These are phyloP conservation scores for Thielaviopsis musarum DNA, from an alignment of 2,329 filamentous ascomycete genomes.

Conservation along the genomic window DNA sequence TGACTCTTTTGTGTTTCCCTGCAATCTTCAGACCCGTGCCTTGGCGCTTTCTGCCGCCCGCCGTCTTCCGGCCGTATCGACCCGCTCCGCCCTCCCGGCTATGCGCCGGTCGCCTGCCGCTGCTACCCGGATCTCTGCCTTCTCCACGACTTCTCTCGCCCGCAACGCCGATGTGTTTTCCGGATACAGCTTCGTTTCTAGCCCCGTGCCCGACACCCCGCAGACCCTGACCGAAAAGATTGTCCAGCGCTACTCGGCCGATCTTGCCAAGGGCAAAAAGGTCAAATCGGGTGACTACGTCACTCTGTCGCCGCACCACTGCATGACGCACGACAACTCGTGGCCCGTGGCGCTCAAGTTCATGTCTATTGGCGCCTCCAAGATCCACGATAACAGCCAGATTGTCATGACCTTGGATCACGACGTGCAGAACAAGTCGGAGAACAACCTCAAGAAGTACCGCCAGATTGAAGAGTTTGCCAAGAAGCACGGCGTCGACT, in stretches of 20 bases:
- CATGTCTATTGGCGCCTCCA: slow-evolving; percentile 59
- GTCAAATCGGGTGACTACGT: slow-evolving; percentile 76
- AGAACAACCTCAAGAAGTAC: slow-evolving; percentile 72
- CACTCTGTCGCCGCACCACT: slow-evolving; percentile 34
- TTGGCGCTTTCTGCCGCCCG: slow-evolving; percentile 8
- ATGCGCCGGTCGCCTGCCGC: not conserved
- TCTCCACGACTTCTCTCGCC: slow-evolving; percentile 12
- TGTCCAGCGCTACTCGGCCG: slow-evolving; percentile 65
- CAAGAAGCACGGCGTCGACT: slow-evolving; percentile 55
- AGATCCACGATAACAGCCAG: slow-evolving; percentile 40
- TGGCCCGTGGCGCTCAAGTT: slow-evolving; percentile 62
- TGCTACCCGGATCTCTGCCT: not conserved
- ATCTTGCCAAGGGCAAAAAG: slow-evolving; percentile 54
- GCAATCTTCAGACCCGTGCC: not conserved
- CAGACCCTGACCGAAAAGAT: slow-evolving; percentile 92
- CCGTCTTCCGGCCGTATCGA: not conserved
- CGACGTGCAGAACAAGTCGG: slow-evolving; percentile 70
- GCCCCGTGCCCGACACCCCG: slow-evolving; percentile 21
- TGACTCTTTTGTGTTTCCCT: not conserved
- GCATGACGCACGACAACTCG: slow-evolving; percentile 80
- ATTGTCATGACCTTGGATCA: slow-evolving; percentile 56
- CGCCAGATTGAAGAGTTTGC: slow-evolving; percentile 68
- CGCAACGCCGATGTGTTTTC: slow-evolving; percentile 3
- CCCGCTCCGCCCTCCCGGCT: not conserved
- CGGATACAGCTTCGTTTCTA: slow-evolving; percentile 1